Evolutionary conservation across 192 early-diverging fungal genomes (phyloP).

Genomic region (Thoreauomyces humboldtii): DNA sequence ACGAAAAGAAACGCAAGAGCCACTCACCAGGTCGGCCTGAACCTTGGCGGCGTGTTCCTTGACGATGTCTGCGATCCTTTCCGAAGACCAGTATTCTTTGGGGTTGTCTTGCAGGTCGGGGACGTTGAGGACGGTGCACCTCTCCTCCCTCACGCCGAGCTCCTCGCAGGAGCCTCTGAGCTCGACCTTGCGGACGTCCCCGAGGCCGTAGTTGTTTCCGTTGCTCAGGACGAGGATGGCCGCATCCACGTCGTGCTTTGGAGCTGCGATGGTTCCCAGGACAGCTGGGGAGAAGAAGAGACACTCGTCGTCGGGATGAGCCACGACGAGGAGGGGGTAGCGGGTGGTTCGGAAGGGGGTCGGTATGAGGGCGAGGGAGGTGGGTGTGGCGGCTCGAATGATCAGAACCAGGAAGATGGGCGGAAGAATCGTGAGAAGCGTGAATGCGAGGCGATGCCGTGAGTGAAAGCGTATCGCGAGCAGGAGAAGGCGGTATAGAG

Average conservation of each 20-base stretch:
- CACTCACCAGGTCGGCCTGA: slow-evolving; percentile 15
- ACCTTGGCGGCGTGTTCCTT: slow-evolving; percentile 28
- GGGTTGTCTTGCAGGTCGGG: slow-evolving; percentile 55
- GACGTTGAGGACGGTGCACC: slow-evolving; percentile 56
- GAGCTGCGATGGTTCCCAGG: slow-evolving; percentile 45
- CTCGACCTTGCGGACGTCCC: slow-evolving; percentile 58
- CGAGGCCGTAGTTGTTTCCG: slow-evolving; percentile 73
- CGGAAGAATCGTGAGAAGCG: slow-evolving; percentile 7
- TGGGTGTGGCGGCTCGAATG: not conserved
- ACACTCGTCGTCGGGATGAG: slow-evolving; percentile 90
- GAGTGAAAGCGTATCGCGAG: not conserved
- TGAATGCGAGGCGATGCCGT: slow-evolving; percentile 16
- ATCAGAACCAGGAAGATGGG: slow-evolving; percentile 12
- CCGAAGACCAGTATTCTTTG: slow-evolving; percentile 37
- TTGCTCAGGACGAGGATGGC: slow-evolving; percentile 80
- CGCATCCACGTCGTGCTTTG: slow-evolving; percentile 47
- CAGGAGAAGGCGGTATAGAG: not conserved
- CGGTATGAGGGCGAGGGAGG: slow-evolving; percentile 15
- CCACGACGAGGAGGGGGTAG: slow-evolving; percentile 26
- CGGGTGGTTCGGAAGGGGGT: not conserved
- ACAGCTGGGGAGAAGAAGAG: slow-evolving; percentile 92
- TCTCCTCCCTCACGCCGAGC: slow-evolving; percentile 52
- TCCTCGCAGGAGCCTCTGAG: slow-evolving; percentile 56
- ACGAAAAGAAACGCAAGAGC: not conserved
- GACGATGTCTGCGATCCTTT: slow-evolving; percentile 22